Conservation (phyloP, 441 rosid genomes). For the Sinapis alba region DNA sequence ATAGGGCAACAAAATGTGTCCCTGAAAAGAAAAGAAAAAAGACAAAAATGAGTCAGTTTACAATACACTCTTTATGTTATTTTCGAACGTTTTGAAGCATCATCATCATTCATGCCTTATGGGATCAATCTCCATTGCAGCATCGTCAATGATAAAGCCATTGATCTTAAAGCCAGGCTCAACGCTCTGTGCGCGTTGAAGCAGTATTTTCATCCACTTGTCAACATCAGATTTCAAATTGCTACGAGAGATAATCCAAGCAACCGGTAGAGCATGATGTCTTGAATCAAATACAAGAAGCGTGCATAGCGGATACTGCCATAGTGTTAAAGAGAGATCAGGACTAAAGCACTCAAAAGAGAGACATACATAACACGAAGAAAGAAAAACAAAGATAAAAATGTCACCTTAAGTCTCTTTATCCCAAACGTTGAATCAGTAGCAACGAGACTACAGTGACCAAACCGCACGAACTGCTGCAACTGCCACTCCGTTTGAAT, state of each 20-base stretch:
- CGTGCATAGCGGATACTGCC: slow-evolving; percentile 89
- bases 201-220: slow-evolving; percentile 88
- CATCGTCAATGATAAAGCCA: slow-evolving; percentile 88
- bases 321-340: slow-evolving; percentile 20
- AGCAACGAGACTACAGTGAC: slow-evolving; percentile 82
- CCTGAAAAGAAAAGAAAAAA: slow-evolving; percentile 48
- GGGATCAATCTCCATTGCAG: slow-evolving; percentile 91
- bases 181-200: slow-evolving; percentile 58
- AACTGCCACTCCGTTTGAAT: slow-evolving; percentile 98
- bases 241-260: slow-evolving; percentile 95
- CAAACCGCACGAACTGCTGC: slow-evolving; percentile 92
- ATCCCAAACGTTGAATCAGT: slow-evolving; percentile 93
- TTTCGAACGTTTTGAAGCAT: neutral
- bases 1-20: slow-evolving; percentile 85
- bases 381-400: too few species aligned
- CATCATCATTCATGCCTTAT: slow-evolving; percentile 52
- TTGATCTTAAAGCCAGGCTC: slow-evolving; percentile 83
- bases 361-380: neutral
- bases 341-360: slow-evolving; percentile 15
- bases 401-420: slow-evolving; percentile 80
- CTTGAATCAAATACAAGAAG: slow-evolving; percentile 96
- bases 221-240: slow-evolving; percentile 78
- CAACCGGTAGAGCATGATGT: slow-evolving; percentile 90
- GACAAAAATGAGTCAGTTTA: slow-evolving; percentile 11
- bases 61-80: neutral